Percentiles rank a stretch among this genome's conserved stretches.
Conservation (phyloP, 768 basidiomycete genomes). For the Chalciporus sphaerocephalus region DNA sequence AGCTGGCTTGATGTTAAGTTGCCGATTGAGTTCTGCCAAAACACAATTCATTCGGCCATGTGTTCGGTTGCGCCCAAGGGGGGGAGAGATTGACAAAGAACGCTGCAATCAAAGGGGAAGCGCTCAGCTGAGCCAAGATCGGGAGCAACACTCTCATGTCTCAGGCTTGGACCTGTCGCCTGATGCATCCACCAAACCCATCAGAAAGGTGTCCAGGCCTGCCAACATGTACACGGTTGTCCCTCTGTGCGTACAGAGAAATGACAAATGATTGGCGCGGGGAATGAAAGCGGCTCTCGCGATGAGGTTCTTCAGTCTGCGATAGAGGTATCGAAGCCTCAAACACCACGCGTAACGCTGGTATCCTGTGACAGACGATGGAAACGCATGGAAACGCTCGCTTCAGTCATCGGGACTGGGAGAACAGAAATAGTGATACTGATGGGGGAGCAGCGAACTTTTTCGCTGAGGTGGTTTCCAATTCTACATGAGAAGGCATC, state of each 20-base stretch:
- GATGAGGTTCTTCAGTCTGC: background rate
- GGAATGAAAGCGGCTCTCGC: background rate
- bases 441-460: background rate
- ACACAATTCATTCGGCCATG: conserved; percentile 16
- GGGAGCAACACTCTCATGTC: too few relatives aligned
- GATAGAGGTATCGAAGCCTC: background rate
- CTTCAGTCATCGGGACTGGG: background rate
- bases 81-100: background rate
- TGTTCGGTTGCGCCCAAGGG: background rate
- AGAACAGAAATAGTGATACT: too few relatives aligned
- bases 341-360: background rate
- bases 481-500: background rate
- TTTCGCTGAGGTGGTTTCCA: background rate
- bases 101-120: background rate
- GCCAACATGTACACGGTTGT: background rate
- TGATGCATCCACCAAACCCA: background rate
- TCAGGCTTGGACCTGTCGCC: background rate
- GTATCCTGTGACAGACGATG: background rate
- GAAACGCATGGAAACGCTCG: background rate
- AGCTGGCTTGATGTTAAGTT: background rate
- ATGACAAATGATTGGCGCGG: background rate
- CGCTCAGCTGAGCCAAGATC: too few relatives aligned
- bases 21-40: conserved; percentile 17
- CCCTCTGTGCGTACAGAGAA: background rate
- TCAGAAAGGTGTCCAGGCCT: background rate